A percentile compares a stretch with the other conserved stretches of the same genome.
phyloP scores from a whole-genome alignment of 1,284 basidiomycete species.

The Microbotryum violaceum region DNA sequence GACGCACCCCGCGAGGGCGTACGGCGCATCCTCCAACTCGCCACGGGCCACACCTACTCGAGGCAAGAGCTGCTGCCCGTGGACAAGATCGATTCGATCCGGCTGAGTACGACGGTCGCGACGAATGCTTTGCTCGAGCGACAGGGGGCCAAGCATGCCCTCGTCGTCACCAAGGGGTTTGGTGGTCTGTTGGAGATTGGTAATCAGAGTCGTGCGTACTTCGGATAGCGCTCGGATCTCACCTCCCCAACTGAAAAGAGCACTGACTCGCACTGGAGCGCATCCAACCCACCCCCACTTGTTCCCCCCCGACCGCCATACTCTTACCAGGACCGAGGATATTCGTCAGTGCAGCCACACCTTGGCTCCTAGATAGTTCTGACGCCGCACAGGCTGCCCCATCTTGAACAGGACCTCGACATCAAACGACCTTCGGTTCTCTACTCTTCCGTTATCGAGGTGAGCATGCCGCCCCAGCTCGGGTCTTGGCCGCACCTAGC shows the following conservation, averaged over 20 bases:
- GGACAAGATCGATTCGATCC: constrained; percentile 62
- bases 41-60: constrained; percentile 59
- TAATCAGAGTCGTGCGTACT: constrained; percentile 78
- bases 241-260: not conserved
- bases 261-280: not conserved
- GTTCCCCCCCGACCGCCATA: constrained; percentile 4
- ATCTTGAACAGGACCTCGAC: constrained; percentile 34
- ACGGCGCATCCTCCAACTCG: constrained; percentile 70
- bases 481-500: no score
- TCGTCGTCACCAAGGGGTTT: constrained; percentile 87
- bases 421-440: constrained; percentile 57
- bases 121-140: constrained; percentile 94
- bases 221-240: not conserved
- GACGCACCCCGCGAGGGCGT: constrained; percentile 95
- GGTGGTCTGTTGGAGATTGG: constrained; percentile 83
- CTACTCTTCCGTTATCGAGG: constrained; percentile 73
- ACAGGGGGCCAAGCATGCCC: constrained; percentile 81
- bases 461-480: constrained; percentile 37
- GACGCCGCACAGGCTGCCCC: not conserved
- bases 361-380: not conserved
- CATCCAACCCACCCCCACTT: constrained; percentile 7
- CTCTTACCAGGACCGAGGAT: constrained; percentile 8
- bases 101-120: constrained; percentile 83
- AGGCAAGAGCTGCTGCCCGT: constrained; percentile 62
- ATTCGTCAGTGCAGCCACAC: constrained; percentile 1